Percentiles rank a stretch among this genome's conserved stretches.
Conservation (phyloP, 1,284 basidiomycete genomes). For the Sutorius eximius region DNA sequence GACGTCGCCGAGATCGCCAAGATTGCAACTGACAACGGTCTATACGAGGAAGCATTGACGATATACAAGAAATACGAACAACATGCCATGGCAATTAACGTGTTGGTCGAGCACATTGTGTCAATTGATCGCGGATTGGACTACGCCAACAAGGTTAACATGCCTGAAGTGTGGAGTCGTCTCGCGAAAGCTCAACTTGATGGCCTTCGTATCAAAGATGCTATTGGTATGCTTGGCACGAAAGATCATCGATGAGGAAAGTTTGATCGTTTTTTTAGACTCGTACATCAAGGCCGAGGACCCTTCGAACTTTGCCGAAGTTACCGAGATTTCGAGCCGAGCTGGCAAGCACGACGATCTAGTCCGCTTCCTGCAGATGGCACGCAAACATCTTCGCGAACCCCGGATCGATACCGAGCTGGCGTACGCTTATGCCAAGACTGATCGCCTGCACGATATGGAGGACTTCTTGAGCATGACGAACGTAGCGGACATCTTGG, state of each 20-base stretch:
- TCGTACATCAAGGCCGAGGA: conserved; percentile 99
- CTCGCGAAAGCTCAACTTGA: conserved; percentile 99
- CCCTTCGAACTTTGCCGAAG: conserved; percentile 92
- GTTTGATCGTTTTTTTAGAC: conserved; percentile 49
- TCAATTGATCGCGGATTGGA: conserved; percentile 96
- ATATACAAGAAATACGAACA: conserved; percentile 96
- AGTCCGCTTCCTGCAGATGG: conserved; percentile 98
- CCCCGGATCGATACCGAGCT: conserved; percentile 98
- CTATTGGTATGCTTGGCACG: conserved; percentile 69
- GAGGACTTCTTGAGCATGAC: conserved; percentile 99
- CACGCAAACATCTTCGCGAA: conserved; percentile 96
- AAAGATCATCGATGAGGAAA: background rate
- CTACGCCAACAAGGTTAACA: conserved; percentile 96
- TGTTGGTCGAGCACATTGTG: conserved; percentile 97
- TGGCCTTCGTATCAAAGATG: conserved; percentile 96
- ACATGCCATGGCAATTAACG: conserved; percentile 94
- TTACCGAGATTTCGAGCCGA: conserved; percentile 94
- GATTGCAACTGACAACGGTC: conserved; percentile 94
- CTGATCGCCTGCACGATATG: conserved; percentile 97
- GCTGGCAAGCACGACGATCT: conserved; percentile 99
- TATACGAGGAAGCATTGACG: conserved; percentile 96
- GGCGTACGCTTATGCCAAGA: conserved; percentile 96
- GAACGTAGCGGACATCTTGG: conserved; percentile 95
- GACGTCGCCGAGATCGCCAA: conserved; percentile 94
- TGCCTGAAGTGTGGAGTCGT: conserved; percentile 95